phyloP scores from a whole-genome alignment of 495 filamentous ascomycete species.

The Penicillium samsonianum region DNA sequence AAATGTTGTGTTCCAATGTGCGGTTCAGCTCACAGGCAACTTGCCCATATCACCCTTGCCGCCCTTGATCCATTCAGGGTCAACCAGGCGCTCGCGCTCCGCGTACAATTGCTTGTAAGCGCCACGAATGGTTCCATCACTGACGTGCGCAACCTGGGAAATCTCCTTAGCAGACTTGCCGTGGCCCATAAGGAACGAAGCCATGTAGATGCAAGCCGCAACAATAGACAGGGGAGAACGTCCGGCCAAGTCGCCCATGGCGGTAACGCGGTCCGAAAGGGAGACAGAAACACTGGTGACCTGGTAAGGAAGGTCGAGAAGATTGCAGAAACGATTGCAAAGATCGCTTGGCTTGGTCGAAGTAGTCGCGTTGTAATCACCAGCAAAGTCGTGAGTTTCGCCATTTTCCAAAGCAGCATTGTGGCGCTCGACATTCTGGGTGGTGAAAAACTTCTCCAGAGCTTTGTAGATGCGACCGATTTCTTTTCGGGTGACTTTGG shows the following conservation, averaged over 20 bases:
- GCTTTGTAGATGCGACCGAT: constrained; percentile 94
- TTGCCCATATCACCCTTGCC: constrained; percentile 67
- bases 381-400: constrained; percentile 48
- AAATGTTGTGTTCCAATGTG: not conserved
- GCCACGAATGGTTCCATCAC: constrained; percentile 92
- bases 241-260: constrained; percentile 77
- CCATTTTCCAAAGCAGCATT: constrained; percentile 49
- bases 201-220: constrained; percentile 94
- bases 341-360: constrained; percentile 84
- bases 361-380: constrained; percentile 69
- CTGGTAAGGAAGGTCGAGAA: constrained; percentile 66
- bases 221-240: constrained; percentile 93
- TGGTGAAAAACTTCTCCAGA: constrained; percentile 80
- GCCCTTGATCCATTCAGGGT: constrained; percentile 69
- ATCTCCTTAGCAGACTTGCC: constrained; percentile 84
- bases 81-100: constrained; percentile 70
- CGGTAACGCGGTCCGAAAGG: constrained; percentile 71
- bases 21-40: constrained; percentile 56
- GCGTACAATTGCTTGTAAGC: constrained; percentile 86
- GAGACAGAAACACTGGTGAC: constrained; percentile 71
- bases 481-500: constrained; percentile 94
- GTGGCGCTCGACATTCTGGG: constrained; percentile 56
- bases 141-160: constrained; percentile 75
- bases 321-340: constrained; percentile 83
- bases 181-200: constrained; percentile 77